Conservation (phyloP, 1,284 basidiomycete genomes). For the Rhodotorula glutinis region DNA sequence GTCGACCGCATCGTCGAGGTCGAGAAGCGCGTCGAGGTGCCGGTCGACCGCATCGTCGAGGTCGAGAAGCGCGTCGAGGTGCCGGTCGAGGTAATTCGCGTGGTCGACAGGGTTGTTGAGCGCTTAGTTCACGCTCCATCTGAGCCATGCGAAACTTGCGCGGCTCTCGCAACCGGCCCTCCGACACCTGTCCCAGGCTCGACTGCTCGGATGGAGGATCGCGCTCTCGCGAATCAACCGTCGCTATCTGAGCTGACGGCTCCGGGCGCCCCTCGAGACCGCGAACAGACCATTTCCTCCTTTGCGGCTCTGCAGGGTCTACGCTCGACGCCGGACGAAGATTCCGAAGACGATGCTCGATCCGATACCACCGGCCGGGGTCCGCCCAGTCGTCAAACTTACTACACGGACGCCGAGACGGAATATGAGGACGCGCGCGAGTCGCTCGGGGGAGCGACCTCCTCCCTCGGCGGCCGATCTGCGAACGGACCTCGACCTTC, state of each 20-base stretch:
- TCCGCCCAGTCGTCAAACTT: conserved; percentile 43
- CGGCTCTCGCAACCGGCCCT: not conserved
- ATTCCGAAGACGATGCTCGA: conserved; percentile 14
- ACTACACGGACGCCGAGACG: conserved; percentile 57
- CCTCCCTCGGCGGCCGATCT: conserved; percentile 13
- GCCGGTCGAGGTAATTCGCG: conserved; percentile 39
- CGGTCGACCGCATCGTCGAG: conserved; percentile 13
- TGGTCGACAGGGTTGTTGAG: conserved; percentile 5
- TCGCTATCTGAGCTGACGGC: conserved; percentile 25
- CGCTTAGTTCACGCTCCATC: not conserved
- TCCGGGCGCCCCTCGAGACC: not conserved
- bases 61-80: conserved; percentile 18
- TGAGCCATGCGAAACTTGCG: not conserved
- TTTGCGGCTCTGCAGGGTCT: conserved; percentile 15
- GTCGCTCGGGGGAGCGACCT: conserved; percentile 52
- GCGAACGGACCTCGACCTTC: conserved; percentile 18
- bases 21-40: conserved; percentile 5
- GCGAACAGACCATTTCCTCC: conserved; percentile 26
- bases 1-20: conserved; percentile 1
- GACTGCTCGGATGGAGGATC: conserved; percentile 30
- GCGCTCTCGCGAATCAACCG: conserved; percentile 27
- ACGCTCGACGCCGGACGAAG: conserved; percentile 7
- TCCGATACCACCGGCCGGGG: conserved; percentile 19
- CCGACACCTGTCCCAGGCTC: conserved; percentile 1
- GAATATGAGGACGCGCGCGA: conserved; percentile 79